Base-by-base conservation (phyloP, 169 alveolate species). In the Cryptosporidium canis region DNA sequence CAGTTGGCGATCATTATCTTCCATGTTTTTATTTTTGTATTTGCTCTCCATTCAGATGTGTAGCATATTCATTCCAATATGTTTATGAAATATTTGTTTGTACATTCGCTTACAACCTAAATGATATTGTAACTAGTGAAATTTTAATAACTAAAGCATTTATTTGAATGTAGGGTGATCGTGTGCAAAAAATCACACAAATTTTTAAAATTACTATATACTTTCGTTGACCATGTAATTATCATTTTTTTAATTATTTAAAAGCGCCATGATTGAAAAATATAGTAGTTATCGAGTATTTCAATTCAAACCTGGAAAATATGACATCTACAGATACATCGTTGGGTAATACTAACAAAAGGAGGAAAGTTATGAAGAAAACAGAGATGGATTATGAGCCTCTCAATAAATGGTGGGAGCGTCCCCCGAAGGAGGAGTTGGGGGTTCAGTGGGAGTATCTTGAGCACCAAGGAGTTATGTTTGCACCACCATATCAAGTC, bases 381-480 rank as follows among this genome's bases (percentile, higher is more conserved):
- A 58, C 87, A n/a, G 87, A 77, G 47, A 77, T 77, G 61, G 87
- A 77, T 37, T 77, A 77, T 61, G 96, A 94, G 77, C 96, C 96
- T 37, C 91, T 94, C 51, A 92, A 93, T 84, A 92, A 96, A 48
- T 94, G 96, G 96, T 94, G 96, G 96, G 96, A 94, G 85, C 92
- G 91, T 48, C 83, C 93, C 12, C 92, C 90, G 61, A 91, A 91
- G 53, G 83, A 83, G 48, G 94, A 90, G 24, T 43, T 85, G 9
- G 85, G 90, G 21, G 83, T 67, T 33, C 90, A 95, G 67, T 95
- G 98, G 98, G 90, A 90, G 29, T 95, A 95, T 82, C 93, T 95
- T 68, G 98, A 95, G 56, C 98, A 95, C 83, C 90, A 94, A 83
- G 98, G 98, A 27, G 90, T 95, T 85, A 94, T 95, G 84, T 95